Base-by-base conservation (phyloP, 208 protist genomes). In the Porcisia deanei region DNA sequence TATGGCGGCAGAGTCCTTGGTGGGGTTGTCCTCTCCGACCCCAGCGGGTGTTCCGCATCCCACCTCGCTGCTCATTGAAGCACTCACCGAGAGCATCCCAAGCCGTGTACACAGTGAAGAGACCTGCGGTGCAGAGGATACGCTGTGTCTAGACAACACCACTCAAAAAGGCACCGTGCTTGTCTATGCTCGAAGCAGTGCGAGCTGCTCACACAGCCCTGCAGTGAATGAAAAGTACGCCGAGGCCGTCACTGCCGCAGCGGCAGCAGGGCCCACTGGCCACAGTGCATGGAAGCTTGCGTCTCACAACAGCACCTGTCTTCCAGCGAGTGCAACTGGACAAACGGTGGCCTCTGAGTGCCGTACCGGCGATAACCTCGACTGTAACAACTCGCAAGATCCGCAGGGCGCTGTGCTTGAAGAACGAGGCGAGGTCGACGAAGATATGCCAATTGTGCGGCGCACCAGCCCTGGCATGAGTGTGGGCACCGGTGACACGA, bases 391-490 rank as follows among this genome's bases (percentile, higher is more conserved):
- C 12, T 45, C 14, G 37, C 16, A 39, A 45, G 34, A 39, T 20
- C 41, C 52, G 41, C 18, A 43, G 16, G 55, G 20, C 53, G 70
- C 6, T 8, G 59, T 49, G 49, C 5, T 54, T 1, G 55, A 78
- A 12, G 18, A 63, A n/a, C n/a, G 25, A 18, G 30, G 30, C 30
- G 58, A 10, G 30, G 22, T 63, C 60, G 66, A 45, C 20, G 57
- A n/a, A 22, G 75, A 79, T 12, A 52, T n/a, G 25, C 75, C 67
- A 3, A 10, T 25, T n/a, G 75, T 79, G 58, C 67, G 75, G 45
- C 67, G 75, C 47, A 79, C 66, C 64, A 79, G 68, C 45, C 75
- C 68, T 22, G 67, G 68, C 22, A 61, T 47, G 22, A 66, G 75
- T 45, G 68, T 59, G 2, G 45, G 12, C 16, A 34, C 74, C 64